Percentiles rank a stretch among this genome's conserved stretches.
These are phyloP conservation scores for Penicillium longicatenatum DNA, from an alignment of 495 filamentous ascomycete species.

Conservation along the genomic window DNA sequence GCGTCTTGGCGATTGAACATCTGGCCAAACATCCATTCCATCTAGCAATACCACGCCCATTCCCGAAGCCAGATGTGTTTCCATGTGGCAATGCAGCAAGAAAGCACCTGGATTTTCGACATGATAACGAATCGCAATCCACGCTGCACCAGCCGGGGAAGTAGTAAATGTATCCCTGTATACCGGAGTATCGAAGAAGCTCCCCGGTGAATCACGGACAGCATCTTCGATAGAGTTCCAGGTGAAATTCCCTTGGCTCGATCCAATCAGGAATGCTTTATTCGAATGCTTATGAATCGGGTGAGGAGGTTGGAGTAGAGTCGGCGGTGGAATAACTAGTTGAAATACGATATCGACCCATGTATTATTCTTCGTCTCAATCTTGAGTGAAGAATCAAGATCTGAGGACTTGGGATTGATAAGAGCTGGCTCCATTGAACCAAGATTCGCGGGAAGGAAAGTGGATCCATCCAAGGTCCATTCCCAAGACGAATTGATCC, in stretches of 20 bases:
- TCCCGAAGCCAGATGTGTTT: constrained; percentile 49
- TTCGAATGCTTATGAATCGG: constrained; percentile 59
- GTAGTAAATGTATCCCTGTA: constrained; percentile 48
- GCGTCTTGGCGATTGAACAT: background rate
- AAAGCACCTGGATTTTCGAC: constrained; percentile 53
- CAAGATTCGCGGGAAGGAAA: constrained; percentile 20
- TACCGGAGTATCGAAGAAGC: constrained; percentile 49
- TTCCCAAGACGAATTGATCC: constrained; percentile 36
- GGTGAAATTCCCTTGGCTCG: constrained; percentile 40
- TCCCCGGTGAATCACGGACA: constrained; percentile 30
- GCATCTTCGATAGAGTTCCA: constrained; percentile 48
- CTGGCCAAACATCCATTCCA: constrained; percentile 52
- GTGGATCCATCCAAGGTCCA: constrained; percentile 41
- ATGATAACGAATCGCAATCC: constrained; percentile 52
- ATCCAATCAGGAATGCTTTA: constrained; percentile 46
- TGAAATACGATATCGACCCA: constrained; percentile 57
- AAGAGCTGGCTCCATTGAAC: constrained; percentile 33
- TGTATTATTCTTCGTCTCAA: constrained; percentile 47
- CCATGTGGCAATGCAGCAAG: constrained; percentile 56
- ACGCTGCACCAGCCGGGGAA: constrained; percentile 29
- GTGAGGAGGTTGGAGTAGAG: constrained; percentile 37
- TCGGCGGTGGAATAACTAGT: constrained; percentile 18
- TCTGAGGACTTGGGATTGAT: constrained; percentile 26
- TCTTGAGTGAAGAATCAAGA: constrained; percentile 32
- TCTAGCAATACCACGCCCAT: constrained; percentile 53